Evolutionary conservation across 208 protist species (phyloP), one percentile per base, ranked within the genome.

Genomic region (Leishmania arabica): DNA sequence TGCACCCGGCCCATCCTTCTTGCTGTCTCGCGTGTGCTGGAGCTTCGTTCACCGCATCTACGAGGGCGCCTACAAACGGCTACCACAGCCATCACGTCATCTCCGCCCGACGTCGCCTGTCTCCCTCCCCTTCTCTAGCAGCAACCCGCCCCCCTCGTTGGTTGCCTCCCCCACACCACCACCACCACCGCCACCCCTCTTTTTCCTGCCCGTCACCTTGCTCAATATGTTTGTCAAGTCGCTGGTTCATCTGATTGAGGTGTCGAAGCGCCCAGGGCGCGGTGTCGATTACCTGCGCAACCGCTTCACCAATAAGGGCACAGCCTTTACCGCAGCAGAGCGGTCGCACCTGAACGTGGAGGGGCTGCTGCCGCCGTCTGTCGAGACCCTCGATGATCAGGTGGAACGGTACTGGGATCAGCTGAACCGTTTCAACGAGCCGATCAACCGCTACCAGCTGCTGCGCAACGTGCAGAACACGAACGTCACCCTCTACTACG

Each of bases 401-500:
- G 88, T 96, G 19, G 85, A 81, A 27, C 90, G 92, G n/a, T 86
- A 86, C 69, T 92, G 87, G 85, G 80, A 90, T 31, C 90, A 96
- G 78, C 74, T 96, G 68, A 83, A 80, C 82, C 76, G 73, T 69
- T 89, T 89, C 78, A 89, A 91, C 75, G 91, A 94, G 85, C 90
- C 90, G 21, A 96, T 96, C 84, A 92, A 94, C 88, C 86, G 88
- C 80, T 94, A 96, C 87, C 87, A 93, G 74, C 86, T 93, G 21
- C 90, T 96, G 31, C 89, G 86, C 73, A 85, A 58, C 49, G 74
- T 95, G 72, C 88, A 92, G 72, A 64, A 84, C 75, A 89, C 80
- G 34, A 97, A 97, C 86, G 92, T 88, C 31, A 94, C 89, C 13
- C 85, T 97, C 45, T 95, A 90, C 85, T 96, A 95, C 87, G 88